These are phyloP conservation scores for Rhizophora apiculata DNA, from an alignment of 345 rosid species.

Conservation along the genomic window DNA sequence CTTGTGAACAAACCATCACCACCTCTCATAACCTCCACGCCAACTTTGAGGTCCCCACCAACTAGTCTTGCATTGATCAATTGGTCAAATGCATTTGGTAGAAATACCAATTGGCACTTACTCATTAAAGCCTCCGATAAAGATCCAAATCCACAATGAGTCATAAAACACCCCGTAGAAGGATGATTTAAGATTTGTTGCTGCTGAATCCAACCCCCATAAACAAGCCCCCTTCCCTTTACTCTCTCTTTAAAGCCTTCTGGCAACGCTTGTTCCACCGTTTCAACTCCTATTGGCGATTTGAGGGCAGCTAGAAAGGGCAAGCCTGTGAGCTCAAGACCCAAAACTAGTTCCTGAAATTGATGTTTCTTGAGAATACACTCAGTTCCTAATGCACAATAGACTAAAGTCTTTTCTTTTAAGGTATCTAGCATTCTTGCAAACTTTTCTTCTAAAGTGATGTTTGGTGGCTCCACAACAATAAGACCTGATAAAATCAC, in stretches of 20 bases:
- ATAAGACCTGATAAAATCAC: background rate
- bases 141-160: conserved; percentile 46
- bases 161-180: conserved; percentile 42
- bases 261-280: background rate
- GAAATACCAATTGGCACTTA: conserved; percentile 37
- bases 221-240: conserved; percentile 25
- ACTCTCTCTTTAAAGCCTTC: conserved; percentile 4
- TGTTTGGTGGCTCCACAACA: background rate
- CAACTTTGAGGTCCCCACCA: conserved; percentile 4
- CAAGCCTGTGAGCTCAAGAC: conserved; percentile 6
- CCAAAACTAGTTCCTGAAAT: conserved; percentile 2
- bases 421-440: background rate
- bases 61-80: conserved; percentile 41
- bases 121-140: conserved; percentile 31
- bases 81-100: conserved; percentile 44
- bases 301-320: background rate
- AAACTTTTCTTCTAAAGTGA: background rate
- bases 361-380: background rate
- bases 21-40: conserved; percentile 30
- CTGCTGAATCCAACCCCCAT: conserved; percentile 39
- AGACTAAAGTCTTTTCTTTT: background rate
- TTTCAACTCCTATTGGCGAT: background rate
- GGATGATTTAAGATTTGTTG: conserved; percentile 28
- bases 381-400: conserved; percentile 3
- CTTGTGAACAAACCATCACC: conserved; percentile 32